These are phyloP conservation scores for Talaromyces islandicus DNA, from an alignment of 2,329 filamentous ascomycete genomes.

Conservation along the genomic window DNA sequence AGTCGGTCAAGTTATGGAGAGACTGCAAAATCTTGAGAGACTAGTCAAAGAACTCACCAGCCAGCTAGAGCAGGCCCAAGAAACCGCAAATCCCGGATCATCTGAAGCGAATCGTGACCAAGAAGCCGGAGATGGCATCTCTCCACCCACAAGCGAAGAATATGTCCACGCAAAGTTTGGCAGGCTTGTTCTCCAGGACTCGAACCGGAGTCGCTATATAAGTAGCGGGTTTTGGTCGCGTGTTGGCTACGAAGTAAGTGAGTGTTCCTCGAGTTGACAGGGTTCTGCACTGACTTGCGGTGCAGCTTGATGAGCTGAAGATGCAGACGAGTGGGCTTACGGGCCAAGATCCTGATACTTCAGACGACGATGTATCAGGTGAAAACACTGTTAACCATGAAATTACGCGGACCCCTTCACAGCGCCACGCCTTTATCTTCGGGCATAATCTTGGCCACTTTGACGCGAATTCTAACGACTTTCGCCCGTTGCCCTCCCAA, in stretches of 20 bases:
- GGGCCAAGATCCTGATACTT: not conserved
- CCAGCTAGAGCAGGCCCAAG: conserved; percentile 38
- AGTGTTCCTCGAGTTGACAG: conserved; percentile 25
- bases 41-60: conserved; percentile 47
- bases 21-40: conserved; percentile 45
- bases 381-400: not conserved
- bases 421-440: not conserved
- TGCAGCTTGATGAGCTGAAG: not conserved
- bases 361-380: not conserved
- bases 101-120: not conserved
- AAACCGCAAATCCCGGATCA: not conserved
- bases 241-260: conserved; percentile 49
- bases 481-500: conserved; percentile 51
- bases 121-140: not conserved
- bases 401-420: not conserved
- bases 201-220: conserved; percentile 42
- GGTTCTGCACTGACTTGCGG: conserved; percentile 17
- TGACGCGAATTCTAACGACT: conserved; percentile 27
- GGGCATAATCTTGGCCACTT: not conserved
- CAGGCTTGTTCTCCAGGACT: conserved; percentile 43
- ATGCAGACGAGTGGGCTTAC: not conserved
- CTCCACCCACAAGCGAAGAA: conserved; percentile 13
- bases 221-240: conserved; percentile 52
- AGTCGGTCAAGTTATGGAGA: conserved; percentile 41
- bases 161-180: conserved; percentile 41